A percentile compares a stretch with the other conserved stretches of the same genome.
Evolutionary conservation across 148 eudicot species (phyloP).

Genomic region (Cornus kousa): DNA sequence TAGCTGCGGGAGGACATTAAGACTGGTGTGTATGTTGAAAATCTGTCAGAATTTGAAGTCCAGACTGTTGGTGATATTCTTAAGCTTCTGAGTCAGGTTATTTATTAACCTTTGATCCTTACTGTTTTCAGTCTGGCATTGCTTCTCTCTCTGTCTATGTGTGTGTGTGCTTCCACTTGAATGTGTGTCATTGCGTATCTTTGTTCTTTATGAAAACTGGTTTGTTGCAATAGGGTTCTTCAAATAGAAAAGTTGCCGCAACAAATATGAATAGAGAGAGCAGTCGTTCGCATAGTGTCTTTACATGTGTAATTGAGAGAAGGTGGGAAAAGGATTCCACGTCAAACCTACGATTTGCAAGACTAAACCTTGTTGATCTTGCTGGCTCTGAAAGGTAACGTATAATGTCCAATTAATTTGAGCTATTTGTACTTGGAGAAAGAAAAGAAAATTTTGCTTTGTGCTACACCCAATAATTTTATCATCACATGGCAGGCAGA

Average conservation of each 20-base stretch:
- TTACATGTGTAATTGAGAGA: conserved; percentile 88
- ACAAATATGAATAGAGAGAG: conserved; percentile 99
- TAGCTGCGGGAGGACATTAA: conserved; percentile 90
- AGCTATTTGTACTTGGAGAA: not conserved
- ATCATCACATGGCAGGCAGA: conserved; percentile 58
- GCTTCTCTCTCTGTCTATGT: not conserved
- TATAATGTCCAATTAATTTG: not conserved
- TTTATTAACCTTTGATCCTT: conserved; percentile 17
- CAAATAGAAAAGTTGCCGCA: conserved; percentile 92
- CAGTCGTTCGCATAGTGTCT: conserved; percentile 97
- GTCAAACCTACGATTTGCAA: conserved; percentile 75
- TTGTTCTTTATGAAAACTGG: conserved; percentile 13
- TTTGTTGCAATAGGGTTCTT: conserved; percentile 65
- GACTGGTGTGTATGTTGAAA: conserved; percentile 95
- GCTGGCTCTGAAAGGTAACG: conserved; percentile 98
- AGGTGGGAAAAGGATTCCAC: conserved; percentile 93
- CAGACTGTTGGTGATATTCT: conserved; percentile 81
- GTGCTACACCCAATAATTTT: not conserved
- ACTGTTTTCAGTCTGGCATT: not conserved
- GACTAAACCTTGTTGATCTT: conserved; percentile 95
- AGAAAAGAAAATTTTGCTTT: not conserved
- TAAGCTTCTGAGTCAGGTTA: conserved; percentile 79
- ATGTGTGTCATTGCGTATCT: not conserved
- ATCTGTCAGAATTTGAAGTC: conserved; percentile 94
- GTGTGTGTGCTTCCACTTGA: not conserved